Evolutionary conservation across 2,329 filamentous ascomycete genomes (phyloP).

Genomic region (Verticillium klebahnii): DNA sequence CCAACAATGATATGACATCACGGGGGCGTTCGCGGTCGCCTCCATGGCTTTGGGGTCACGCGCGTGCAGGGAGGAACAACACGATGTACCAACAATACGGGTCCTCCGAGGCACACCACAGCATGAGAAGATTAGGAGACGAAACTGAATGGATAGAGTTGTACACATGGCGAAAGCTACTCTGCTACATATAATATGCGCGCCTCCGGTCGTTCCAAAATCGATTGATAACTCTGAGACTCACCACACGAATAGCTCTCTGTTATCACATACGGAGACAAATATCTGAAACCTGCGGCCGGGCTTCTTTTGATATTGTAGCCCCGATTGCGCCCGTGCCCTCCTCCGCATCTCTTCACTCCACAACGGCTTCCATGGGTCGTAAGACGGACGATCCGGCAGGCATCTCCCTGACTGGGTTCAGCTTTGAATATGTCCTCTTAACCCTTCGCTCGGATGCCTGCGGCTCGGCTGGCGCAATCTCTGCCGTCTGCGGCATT

Average conservation of each 20-base stretch:
- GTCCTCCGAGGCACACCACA: background rate
- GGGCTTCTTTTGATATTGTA: too few relatives aligned
- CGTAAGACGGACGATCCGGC: too few relatives aligned
- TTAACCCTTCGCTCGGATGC: background rate
- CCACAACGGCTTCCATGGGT: too few relatives aligned
- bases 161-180: background rate
- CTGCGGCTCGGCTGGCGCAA: background rate
- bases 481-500: background rate
- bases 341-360: too few relatives aligned
- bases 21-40: conserved; percentile 12
- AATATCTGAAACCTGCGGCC: too few relatives aligned
- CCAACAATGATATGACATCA: conserved; percentile 12
- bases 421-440: background rate
- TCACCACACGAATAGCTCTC: too few relatives aligned
- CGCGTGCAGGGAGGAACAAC: background rate
- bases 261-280: too few relatives aligned
- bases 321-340: too few relatives aligned
- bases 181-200: background rate
- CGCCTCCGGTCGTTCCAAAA: background rate
- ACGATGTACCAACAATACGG: background rate
- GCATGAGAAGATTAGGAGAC: background rate
- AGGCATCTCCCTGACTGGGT: background rate
- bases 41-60: background rate
- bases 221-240: background rate
- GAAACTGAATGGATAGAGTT: background rate